Base-by-base conservation (phyloP, 164 flowering plant genomes). In the Warburgia ugandensis region DNA sequence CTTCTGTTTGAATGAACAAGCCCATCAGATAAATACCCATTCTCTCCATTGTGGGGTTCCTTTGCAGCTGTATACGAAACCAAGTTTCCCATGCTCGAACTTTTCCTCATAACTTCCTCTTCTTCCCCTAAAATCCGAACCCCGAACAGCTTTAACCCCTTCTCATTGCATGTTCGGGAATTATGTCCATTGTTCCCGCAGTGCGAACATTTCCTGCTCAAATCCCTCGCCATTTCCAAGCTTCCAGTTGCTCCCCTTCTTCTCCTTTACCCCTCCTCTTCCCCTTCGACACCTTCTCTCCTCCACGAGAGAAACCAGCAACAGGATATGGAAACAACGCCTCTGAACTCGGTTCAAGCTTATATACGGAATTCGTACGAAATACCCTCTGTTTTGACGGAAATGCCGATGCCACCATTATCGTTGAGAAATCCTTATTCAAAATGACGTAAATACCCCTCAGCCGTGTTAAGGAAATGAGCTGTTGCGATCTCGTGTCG, bases 121-220 rank as follows among this genome's bases (percentile, higher is more conserved):
- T 42, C 39, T 3, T 46, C 31, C 1, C 17, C 21, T 49, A 12
- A 26, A 22, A 73, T 64, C 8, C 35, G 66, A 30, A 73, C 72
- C 9, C 77, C 77, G 49, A 69, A 73, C 6, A 69, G 52, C 62
- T 61, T 73, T 58, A 73, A 12, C 32, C 54, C 65, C 54, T 51
- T 63, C 45, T 50, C 68, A 28, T 56, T 60, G 42, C 79, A 74
- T 11, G 78, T 71, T 45, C 78, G 68, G 7, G 72, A 64, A 44
- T 74, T 71, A 45, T 79, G 84, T 3, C 84, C 81, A 42, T 62
- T 61, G 48, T 45, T 55, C 2, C 79, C 76, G 45, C 81, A 72
- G 25, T 60, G 58, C 0, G 76, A 72, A 22, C 79, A 74, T 65
- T 61, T 77, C 10, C 68, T 59, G 22, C 41, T 51, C 11, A 51